These are phyloP conservation scores for Hypoxylon sp. DNA, from an alignment of 2,329 filamentous ascomycete genomes.

Conservation along the genomic window DNA sequence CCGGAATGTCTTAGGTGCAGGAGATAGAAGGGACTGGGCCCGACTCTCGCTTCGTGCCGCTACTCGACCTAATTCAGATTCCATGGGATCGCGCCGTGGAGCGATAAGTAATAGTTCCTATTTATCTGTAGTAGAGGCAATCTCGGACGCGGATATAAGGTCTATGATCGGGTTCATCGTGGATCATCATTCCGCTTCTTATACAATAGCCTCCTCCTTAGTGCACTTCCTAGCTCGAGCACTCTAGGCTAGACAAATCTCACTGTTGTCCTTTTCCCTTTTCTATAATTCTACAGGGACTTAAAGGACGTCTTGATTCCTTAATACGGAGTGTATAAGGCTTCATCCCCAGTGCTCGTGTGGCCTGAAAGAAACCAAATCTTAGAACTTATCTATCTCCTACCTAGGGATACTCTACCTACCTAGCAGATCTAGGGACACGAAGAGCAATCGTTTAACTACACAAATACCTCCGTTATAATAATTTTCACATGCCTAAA, in stretches of 20 bases:
- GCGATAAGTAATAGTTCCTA: background rate
- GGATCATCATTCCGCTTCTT: background rate
- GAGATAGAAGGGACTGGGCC: background rate
- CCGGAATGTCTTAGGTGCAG: conserved; percentile 5
- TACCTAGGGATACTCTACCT: background rate
- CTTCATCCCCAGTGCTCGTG: background rate
- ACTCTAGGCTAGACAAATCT: background rate
- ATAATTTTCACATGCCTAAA: background rate
- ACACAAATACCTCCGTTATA: background rate
- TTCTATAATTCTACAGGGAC: background rate
- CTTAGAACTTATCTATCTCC: background rate
- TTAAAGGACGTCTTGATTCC: background rate
- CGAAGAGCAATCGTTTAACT: background rate
- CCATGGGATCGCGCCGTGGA: background rate
- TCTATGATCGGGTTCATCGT: background rate
- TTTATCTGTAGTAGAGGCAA: background rate
- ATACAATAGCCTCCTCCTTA: background rate
- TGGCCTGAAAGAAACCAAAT: background rate
- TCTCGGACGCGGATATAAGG: background rate
- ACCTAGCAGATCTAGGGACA: background rate
- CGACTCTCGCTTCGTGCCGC: background rate
- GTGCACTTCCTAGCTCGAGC: conserved; percentile 1
- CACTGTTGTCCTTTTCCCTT: background rate
- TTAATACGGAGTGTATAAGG: background rate
- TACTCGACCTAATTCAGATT: background rate